Conservation (phyloP, 2,329 filamentous ascomycete species). For the Tolypocladium album region DNA sequence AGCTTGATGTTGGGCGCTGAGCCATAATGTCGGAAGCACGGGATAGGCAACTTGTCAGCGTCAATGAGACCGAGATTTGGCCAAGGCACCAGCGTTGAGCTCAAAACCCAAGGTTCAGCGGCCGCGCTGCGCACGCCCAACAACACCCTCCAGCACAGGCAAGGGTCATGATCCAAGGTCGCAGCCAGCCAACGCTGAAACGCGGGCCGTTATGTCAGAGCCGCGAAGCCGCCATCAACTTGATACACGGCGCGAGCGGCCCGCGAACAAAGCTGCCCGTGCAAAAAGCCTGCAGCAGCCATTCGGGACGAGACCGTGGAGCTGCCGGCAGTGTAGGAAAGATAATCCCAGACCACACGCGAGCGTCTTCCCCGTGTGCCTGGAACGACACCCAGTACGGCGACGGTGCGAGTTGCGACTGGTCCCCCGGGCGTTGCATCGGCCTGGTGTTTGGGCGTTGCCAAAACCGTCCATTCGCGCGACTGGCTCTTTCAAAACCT, state of each 20-base stretch:
- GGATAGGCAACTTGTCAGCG: not conserved
- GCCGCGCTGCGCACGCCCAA: too few relatives aligned
- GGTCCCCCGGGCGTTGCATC: not conserved
- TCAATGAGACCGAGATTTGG: not conserved
- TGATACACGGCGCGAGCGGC: not conserved
- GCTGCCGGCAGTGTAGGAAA: not conserved
- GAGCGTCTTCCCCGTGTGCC: too few relatives aligned
- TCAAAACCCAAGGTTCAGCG: not conserved
- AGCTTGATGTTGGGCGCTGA: not conserved
- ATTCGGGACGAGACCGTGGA: too few relatives aligned
- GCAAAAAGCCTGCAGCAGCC: too few relatives aligned
- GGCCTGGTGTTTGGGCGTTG: not conserved
- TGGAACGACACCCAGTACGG: not conserved
- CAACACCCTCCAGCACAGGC: not conserved
- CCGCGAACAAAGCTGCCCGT: not conserved
- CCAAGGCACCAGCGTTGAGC: not conserved
- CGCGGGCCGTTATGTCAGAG: not conserved
- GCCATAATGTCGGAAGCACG: not conserved
- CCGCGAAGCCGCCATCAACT: not conserved
- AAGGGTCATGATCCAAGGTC: not conserved
- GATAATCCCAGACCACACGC: too few relatives aligned
- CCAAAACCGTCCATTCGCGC: not conserved
- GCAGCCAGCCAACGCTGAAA: not conserved
- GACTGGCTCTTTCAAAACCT: not conserved
- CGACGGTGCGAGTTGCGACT: not conserved